Evolutionary conservation across 441 rosid species (phyloP), one percentile per base, ranked within the genome.

Genomic region (Adansonia madagascariensis): DNA sequence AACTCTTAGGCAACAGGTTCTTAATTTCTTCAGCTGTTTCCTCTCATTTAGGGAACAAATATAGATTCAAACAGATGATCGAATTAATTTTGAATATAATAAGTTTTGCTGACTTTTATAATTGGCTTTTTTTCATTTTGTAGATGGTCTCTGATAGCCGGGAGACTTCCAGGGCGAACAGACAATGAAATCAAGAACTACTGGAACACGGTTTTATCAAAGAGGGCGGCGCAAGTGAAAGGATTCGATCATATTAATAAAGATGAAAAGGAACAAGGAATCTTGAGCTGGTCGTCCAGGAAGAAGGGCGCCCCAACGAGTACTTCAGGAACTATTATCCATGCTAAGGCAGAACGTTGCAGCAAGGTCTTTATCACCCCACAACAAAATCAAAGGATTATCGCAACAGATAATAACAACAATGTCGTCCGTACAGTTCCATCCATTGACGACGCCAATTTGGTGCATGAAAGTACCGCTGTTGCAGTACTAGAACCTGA

Each of bases 111-210:
- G 8, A 18, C 59, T 20, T 8, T 6, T 17, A 44, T 41, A 43
- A 8, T n/a, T 2, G 4, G 4, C 43, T 5, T 3, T 39, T 39
- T 39, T 39, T 39, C 6, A 39, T 3, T 39, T 39, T 39, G 57
- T 12, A 74, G 76, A 57, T 86, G 89, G 89, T 76, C 89, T 11
- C 76, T 86, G 82, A 86, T 86, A 52, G 89, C 89, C 0, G 89
- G 89, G 82, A 81, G 89, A 73, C 86, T 86, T 82, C 89, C 87
- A 18, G 89, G 89, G 47, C 78, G 89, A 70, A 86, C 89, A 31
- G 89, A 86, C 80, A 86, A 86, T 56, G 89, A 86, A 67, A 86
- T 86, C 22, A 86, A 86, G 82, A 86, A 86, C 64, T 82, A 86
- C 79, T 86, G 89, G 89, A 84, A 86, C 66, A 9, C 53, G 0